phyloP scores from a whole-genome alignment of 202 grass and related monocot species.

The Panicum hallii region DNA sequence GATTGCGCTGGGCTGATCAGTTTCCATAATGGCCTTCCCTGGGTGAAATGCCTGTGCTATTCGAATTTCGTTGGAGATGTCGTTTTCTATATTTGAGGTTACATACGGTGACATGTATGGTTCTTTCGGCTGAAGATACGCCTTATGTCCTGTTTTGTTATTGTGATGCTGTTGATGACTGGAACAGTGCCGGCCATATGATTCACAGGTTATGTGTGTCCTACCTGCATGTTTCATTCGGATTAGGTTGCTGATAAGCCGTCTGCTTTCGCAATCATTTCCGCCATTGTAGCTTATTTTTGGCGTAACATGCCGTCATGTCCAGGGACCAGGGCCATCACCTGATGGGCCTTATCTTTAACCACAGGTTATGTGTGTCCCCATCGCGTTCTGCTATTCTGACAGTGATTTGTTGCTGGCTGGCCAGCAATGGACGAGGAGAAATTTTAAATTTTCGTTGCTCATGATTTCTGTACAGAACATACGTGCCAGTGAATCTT shows the following conservation, averaged over 20 bases:
- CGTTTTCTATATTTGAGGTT: not conserved
- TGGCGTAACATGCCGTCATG: constrained; percentile 8
- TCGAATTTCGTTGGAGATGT: not conserved
- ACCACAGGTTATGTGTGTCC: not conserved
- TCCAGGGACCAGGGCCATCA: not conserved
- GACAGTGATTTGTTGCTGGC: constrained; percentile 3
- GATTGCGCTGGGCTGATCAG: too few relatives aligned
- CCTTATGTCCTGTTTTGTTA: not conserved
- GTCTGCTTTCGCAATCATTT: constrained; percentile 18
- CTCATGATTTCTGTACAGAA: constrained; percentile 1
- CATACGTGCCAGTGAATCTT: not conserved
- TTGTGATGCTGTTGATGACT: not conserved
- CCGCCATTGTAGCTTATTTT: not conserved
- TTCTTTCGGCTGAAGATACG: not conserved
- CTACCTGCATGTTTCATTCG: not conserved
- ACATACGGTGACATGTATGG: not conserved
- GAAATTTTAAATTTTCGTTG: not conserved
- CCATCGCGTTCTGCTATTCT: not conserved
- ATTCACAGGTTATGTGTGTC: constrained; percentile 4
- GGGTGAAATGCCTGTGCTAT: not conserved
- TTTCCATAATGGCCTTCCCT: too few relatives aligned
- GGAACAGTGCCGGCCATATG: not conserved
- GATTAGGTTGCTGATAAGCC: not conserved
- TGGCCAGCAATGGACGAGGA: not conserved
- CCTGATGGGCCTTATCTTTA: constrained; percentile 5